Evolutionary conservation across 163 green algal species (phyloP), one percentile per base, ranked within the genome.

Genomic region (Scenedesmus sp.): DNA sequence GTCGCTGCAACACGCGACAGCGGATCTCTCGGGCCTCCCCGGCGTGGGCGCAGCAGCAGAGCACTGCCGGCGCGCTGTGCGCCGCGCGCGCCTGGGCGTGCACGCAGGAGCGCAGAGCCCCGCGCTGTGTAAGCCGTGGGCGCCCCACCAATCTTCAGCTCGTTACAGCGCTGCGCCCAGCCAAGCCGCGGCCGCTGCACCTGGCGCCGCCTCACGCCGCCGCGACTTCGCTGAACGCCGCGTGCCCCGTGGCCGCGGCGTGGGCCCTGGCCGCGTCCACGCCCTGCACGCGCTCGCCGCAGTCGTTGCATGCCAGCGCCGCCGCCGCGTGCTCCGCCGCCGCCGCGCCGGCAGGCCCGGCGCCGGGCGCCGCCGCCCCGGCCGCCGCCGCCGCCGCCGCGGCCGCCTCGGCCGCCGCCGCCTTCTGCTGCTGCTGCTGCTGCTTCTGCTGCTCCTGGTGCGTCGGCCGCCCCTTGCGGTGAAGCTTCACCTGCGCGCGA

Each of bases 211-310:
- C n/a, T n/a, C n/a, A n/a, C n/a, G n/a, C n/a, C n/a, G 24, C 53
- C 10, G 53, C 58, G 7, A 80, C 44, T 24, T 80, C 71, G 14
- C 29, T 58, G 63, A 72, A 80, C 7, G 63, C 17, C 10, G 24
- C 28, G 44, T 80, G 71, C 9, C 71, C 71, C 9, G 71, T 71
- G 51, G 71, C 71, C 26, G 58, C 71, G 44, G 71, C 71, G 67
- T 77, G 71, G 53, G 58, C 71, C 44, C 53, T 45, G 42, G 58
- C 71, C 42, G 44, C 58, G 26, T 72, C 45, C 28, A 80, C 9
- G 15, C 60, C 58, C 28, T 50, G 24, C 58, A 54, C 3, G 17
- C 63, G 6, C 26, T 64, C 69, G n/a, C 69, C 69, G 44, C 69
- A 77, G 22, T 26, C 47, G 22, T 15, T 18, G 65, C 69, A 77